Percentiles rank a stretch among this genome's conserved stretches.
Conservation (phyloP, 176 grass and related monocot genomes). For the Alopecurus myosuroides region DNA sequence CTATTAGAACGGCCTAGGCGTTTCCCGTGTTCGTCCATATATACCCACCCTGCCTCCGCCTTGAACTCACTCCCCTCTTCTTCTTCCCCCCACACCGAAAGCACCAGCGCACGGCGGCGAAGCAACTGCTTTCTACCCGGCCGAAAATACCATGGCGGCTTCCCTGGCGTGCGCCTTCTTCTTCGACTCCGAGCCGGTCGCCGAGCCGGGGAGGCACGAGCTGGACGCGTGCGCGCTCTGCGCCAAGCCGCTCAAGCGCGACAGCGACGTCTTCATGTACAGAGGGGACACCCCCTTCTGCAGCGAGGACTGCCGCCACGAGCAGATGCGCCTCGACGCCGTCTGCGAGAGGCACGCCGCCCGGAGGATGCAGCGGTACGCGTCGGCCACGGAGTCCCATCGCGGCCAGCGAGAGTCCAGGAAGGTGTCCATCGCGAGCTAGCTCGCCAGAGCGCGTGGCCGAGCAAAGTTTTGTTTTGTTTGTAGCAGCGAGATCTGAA, state of each 20-base stretch:
- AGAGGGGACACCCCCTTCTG: constrained; percentile 67
- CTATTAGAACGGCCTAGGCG: not conserved
- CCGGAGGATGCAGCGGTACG: not conserved
- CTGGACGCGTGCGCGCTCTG: constrained; percentile 54
- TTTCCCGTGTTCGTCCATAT: not conserved
- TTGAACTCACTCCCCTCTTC: not conserved
- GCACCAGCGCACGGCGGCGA: not conserved
- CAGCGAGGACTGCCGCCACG: constrained; percentile 54
- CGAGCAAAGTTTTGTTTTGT: not conserved
- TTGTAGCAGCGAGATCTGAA: not conserved
- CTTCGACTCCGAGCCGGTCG: constrained; percentile 34
- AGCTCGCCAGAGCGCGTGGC: not conserved
- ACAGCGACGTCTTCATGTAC: constrained; percentile 73
- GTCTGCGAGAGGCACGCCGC: not conserved
- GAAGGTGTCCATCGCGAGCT: not conserved
- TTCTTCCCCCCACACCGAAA: not conserved
- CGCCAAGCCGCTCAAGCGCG: constrained; percentile 34
- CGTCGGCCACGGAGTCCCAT: not conserved
- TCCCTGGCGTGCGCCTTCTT: constrained; percentile 9
- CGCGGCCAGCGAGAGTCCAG: not conserved
- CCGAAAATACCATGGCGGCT: constrained; percentile 1
- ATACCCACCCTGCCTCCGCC: not conserved
- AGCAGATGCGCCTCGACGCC: constrained; percentile 48
- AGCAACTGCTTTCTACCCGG: not conserved
- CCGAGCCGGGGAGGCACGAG: not conserved